These are phyloP conservation scores for Xylaria grammica DNA, from an alignment of 495 filamentous ascomycete species.

Conservation along the genomic window DNA sequence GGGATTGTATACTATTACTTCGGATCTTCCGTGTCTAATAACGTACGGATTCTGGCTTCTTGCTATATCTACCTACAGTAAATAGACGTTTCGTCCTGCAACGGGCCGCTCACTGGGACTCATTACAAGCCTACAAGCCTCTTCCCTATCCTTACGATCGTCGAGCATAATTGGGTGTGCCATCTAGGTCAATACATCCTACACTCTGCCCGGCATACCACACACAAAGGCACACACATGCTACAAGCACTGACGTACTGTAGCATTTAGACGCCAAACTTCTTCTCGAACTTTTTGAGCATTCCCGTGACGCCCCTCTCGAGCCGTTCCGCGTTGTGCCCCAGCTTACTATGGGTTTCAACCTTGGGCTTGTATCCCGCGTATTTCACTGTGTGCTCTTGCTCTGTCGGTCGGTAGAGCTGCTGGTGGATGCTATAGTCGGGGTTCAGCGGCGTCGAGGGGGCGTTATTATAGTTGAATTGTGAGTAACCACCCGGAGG, in stretches of 20 bases:
- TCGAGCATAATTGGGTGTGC: too few species aligned
- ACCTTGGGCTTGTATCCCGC: slow-evolving; percentile 51
- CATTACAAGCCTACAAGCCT: too few species aligned
- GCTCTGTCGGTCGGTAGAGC: slow-evolving; percentile 76
- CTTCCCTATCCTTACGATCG: too few species aligned
- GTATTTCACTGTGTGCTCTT: slow-evolving; percentile 53
- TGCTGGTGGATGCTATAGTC: slow-evolving; percentile 78
- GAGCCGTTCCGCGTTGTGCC: slow-evolving; percentile 68
- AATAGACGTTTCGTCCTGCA: too few species aligned
- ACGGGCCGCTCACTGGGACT: too few species aligned
- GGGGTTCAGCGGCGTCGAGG: slow-evolving; percentile 34
- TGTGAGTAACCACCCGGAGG: slow-evolving; percentile 61
- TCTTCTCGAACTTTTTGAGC: slow-evolving; percentile 90
- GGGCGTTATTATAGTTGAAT: slow-evolving; percentile 54
- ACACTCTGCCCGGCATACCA: too few species aligned
- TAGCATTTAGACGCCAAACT: slow-evolving; percentile 55
- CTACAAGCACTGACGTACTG: too few species aligned
- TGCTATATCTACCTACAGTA: slow-evolving; percentile 2
- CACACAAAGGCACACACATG: too few species aligned
- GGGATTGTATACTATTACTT: too few species aligned
- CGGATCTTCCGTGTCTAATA: too few species aligned
- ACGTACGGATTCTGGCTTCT: too few species aligned
- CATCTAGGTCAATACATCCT: too few species aligned
- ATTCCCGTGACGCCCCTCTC: slow-evolving; percentile 82
- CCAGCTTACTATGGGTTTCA: slow-evolving; percentile 63